Base-by-base conservation (phyloP, 78 protist species). In the Polysphondylium violaceum region DNA sequence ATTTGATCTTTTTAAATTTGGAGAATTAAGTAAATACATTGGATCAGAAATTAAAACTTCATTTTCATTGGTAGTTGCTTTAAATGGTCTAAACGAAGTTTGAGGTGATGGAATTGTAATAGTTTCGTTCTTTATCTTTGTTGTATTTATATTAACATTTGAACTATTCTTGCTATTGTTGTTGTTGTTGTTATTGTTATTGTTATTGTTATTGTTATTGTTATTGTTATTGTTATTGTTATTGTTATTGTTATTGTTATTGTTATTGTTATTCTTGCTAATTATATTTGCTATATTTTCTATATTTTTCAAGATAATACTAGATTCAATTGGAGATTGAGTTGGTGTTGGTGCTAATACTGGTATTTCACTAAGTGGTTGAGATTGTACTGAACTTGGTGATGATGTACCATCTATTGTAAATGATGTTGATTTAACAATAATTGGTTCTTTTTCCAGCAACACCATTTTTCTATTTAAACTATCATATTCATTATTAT, bases 271-370 rank as follows among this genome's bases (percentile, higher is more conserved):
- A 64, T 29, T 64, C 19, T 9, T 64, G 36, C 73, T 38, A 38
- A 29, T 38, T 65, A 38, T 27, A 38, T 65, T 38, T 8, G 33
- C 73, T 38, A 35, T 63, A 2, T 38, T 63, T 63, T 63, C 35
- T 31, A 35, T 35, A 63, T 63, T 35, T 23, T 63, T 63, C 35
- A 63, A 33, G 19, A 38, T 63, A 29, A 19, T 29, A 63, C 71
- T 63, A 35, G 9, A 11, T 23, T 64, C 89, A 4, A 67, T 25
- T 53, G 89, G 77, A 9, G 89, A 79, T 23, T 83, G 74, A 16
- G 74, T 68, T 9, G 91, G 91, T 9, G 91, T 63, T 83, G 58
- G 91, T 3, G 75, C 77, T 9, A 83, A 51, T 25, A 69, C 41
- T 31, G 88, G 88, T 27, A 69, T 69, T n/a, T 53, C 33, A 50